phyloP scores from a whole-genome alignment of 768 basidiomycete species.

The Mrakia hoshinonis region DNA sequence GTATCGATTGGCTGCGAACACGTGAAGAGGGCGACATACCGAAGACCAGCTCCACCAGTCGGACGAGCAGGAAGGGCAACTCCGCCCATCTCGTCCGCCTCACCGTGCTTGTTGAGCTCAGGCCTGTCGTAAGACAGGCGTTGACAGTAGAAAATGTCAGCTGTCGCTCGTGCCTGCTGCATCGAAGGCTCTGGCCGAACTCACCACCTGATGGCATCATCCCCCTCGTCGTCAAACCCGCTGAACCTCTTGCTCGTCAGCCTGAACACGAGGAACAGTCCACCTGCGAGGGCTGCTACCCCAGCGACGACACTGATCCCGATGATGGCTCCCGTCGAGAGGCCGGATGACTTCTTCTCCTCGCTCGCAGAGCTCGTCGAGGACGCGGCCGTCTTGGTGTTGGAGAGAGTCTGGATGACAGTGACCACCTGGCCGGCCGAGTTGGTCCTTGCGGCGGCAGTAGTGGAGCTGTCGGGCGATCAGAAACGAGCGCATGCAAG shows the following conservation, averaged over 20 bases:
- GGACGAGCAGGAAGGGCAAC: conserved; percentile 29
- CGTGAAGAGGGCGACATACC: conserved; percentile 4
- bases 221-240: conserved; percentile 25
- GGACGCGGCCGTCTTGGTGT: background rate
- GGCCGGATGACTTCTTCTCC: background rate
- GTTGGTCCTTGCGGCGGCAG: conserved; percentile 5
- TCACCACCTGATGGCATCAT: conserved; percentile 27
- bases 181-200: background rate
- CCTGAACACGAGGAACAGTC: conserved; percentile 19
- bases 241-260: conserved; percentile 22
- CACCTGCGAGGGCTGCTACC: conserved; percentile 21
- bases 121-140: conserved; percentile 14
- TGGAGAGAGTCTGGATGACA: background rate
- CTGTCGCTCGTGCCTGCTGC: background rate
- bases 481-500: background rate
- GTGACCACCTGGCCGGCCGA: conserved; percentile 16
- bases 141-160: too few relatives aligned
- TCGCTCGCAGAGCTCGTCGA: background rate
- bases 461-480: background rate
- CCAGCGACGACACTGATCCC: conserved; percentile 28
- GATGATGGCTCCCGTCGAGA: conserved; percentile 30
- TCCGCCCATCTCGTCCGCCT: conserved; percentile 23
- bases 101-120: conserved; percentile 29
- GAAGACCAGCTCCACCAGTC: conserved; percentile 29
- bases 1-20: background rate